Conservation (phyloP, 805 yeast genomes). For the Yarrowia keelungensis region DNA sequence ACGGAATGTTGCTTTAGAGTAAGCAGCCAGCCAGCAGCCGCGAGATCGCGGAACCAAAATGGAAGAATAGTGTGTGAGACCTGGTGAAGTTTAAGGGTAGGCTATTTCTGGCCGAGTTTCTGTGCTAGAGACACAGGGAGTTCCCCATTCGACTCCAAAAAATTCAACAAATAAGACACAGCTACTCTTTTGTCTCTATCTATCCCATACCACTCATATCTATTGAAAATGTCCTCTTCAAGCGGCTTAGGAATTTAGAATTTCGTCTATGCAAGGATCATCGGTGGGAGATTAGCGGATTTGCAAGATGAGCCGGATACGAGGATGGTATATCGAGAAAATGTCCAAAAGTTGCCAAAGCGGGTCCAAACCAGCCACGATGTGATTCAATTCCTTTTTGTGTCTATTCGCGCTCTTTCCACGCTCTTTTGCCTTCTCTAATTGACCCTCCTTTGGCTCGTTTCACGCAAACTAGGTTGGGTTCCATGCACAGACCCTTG, state of each 20-base stretch:
- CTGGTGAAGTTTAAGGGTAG: not conserved
- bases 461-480: not conserved
- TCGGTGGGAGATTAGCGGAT: slow-evolving; percentile 1
- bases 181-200: not conserved
- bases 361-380: no score
- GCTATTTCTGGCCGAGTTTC: not conserved
- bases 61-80: not conserved
- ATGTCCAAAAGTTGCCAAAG: no score
- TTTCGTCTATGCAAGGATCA: slow-evolving; percentile 12
- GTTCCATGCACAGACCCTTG: slow-evolving; percentile 31
- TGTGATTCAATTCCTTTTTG: no score
- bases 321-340: not conserved
- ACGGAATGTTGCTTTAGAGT: not conserved
- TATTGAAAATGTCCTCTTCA: not conserved
- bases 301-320: not conserved
- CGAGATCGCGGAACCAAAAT: not conserved
- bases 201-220: no score
- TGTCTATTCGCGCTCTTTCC: no score
- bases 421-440: not conserved
- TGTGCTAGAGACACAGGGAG: not conserved
- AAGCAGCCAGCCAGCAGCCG: slow-evolving; percentile 14
- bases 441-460: not conserved
- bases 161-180: not conserved
- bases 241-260: not conserved
- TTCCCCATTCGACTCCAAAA: not conserved